phyloP scores from a whole-genome alignment of 768 basidiomycete species.

The Boletellus ananas region DNA sequence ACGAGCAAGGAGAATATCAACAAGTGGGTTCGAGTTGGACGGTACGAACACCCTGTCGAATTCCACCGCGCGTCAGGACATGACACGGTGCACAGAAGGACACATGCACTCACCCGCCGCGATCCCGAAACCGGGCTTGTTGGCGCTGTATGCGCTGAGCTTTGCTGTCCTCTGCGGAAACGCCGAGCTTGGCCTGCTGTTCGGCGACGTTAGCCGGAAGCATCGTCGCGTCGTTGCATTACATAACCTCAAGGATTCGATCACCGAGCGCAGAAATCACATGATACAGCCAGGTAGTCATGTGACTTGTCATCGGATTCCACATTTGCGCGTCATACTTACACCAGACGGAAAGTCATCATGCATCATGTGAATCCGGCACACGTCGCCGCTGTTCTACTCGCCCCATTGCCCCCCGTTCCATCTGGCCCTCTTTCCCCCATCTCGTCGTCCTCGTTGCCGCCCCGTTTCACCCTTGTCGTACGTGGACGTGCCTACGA shows the following conservation, averaged over 20 bases:
- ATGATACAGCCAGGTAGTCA: not conserved
- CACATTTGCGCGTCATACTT: too few relatives aligned
- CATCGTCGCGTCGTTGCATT: slow-evolving; percentile 10
- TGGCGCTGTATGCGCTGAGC: slow-evolving; percentile 57
- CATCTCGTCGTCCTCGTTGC: too few relatives aligned
- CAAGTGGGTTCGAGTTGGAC: slow-evolving; percentile 43
- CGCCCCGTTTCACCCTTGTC: too few relatives aligned
- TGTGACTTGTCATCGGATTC: too few relatives aligned
- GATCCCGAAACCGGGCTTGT: slow-evolving; percentile 64
- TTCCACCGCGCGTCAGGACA: not conserved
- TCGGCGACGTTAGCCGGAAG: slow-evolving; percentile 5
- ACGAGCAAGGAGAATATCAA: slow-evolving; percentile 51
- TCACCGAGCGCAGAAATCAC: not conserved
- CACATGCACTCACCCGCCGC: slow-evolving; percentile 50
- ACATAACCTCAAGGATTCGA: not conserved
- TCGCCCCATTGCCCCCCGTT: too few relatives aligned
- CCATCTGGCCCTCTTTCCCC: too few relatives aligned
- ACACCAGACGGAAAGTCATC: too few relatives aligned
- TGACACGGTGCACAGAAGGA: not conserved
- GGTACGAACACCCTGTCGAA: slow-evolving; percentile 51
- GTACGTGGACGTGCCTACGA: too few relatives aligned
- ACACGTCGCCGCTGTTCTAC: too few relatives aligned
- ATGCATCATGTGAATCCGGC: too few relatives aligned
- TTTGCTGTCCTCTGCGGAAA: slow-evolving; percentile 55
- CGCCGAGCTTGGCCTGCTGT: slow-evolving; percentile 24